Evolutionary conservation across 2,329 filamentous ascomycete genomes (phyloP).

Genomic region (Claviceps sp.): DNA sequence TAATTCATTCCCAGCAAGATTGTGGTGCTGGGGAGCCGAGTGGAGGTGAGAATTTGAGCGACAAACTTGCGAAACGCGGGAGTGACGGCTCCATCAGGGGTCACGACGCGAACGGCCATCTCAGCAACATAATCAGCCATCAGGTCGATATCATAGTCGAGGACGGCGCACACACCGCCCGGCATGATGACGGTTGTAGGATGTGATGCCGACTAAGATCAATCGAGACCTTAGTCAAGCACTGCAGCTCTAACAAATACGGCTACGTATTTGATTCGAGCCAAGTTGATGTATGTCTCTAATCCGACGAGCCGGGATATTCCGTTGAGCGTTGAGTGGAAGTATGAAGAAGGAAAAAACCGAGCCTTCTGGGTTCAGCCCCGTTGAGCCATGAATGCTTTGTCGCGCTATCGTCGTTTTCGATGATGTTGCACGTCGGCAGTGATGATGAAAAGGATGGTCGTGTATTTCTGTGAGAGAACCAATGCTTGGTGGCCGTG

Average conservation of each 20-base stretch:
- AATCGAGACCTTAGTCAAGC: constrained; percentile 24
- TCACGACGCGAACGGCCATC: constrained; percentile 55
- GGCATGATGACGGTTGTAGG: constrained; percentile 37
- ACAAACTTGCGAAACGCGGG: constrained; percentile 84
- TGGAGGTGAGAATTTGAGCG: constrained; percentile 78
- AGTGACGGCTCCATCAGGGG: constrained; percentile 40
- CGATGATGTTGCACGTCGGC: constrained; percentile 9
- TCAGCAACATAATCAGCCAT: constrained; percentile 94
- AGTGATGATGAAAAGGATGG: neutral
- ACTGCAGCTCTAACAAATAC: constrained; percentile 7
- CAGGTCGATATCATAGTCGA: constrained; percentile 92
- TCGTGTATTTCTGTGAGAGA: neutral
- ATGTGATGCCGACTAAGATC: constrained; percentile 26
- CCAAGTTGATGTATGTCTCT: neutral
- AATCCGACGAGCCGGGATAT: neutral
- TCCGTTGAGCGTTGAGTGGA: neutral
- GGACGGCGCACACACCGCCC: constrained; percentile 81
- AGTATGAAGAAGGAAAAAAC: constrained; percentile 3
- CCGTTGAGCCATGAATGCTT: constrained; percentile 21
- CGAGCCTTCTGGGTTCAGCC: constrained; percentile 11
- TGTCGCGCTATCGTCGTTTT: constrained; percentile 9
- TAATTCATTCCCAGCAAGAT: constrained; percentile 87
- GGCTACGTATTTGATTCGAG: neutral
- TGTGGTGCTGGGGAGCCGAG: constrained; percentile 77
- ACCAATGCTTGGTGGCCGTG: neutral